Evolutionary conservation across 371 early-diverging fungal species (phyloP).

Genomic region (Coemansia sp.): DNA sequence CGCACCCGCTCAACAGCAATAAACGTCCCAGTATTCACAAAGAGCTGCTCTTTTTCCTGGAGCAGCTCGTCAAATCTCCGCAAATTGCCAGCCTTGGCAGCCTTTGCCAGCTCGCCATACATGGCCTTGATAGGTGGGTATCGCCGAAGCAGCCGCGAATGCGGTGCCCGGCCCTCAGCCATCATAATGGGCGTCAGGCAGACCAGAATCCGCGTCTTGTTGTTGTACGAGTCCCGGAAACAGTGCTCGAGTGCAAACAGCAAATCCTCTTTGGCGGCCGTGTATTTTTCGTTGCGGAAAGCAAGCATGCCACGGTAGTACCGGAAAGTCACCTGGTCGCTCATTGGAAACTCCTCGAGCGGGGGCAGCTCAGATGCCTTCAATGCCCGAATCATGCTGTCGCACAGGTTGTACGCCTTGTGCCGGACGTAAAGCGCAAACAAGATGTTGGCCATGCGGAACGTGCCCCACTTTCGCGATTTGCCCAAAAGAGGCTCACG

Average conservation of each 20-base stretch:
- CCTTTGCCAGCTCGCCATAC: constrained; percentile 62
- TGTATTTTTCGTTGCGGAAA: constrained; percentile 79
- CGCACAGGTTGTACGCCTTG: constrained; percentile 77
- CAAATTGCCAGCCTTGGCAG: constrained; percentile 70
- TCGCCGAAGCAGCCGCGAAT: constrained; percentile 53
- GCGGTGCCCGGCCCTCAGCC: constrained; percentile 51
- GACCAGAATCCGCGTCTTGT: constrained; percentile 70
- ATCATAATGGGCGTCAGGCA: constrained; percentile 75
- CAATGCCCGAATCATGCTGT: constrained; percentile 77
- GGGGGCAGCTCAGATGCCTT: constrained; percentile 70
- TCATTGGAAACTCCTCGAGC: constrained; percentile 72
- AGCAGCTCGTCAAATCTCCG: constrained; percentile 65
- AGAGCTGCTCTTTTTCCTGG: constrained; percentile 52
- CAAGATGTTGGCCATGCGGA: constrained; percentile 75
- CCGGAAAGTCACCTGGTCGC: constrained; percentile 79
- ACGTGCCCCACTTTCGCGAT: constrained; percentile 91
- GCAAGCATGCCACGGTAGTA: constrained; percentile 83
- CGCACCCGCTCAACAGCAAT: constrained; percentile 75
- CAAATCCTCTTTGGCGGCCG: constrained; percentile 68
- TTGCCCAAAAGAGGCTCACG: constrained; percentile 55
- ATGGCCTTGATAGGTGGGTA: constrained; percentile 59
- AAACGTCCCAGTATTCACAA: constrained; percentile 71
- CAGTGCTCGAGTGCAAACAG: constrained; percentile 69
- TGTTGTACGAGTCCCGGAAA: constrained; percentile 52
- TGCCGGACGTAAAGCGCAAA: constrained; percentile 82